Conservation (phyloP, 805 yeast genomes). For the Pichia manshurica region DNA sequence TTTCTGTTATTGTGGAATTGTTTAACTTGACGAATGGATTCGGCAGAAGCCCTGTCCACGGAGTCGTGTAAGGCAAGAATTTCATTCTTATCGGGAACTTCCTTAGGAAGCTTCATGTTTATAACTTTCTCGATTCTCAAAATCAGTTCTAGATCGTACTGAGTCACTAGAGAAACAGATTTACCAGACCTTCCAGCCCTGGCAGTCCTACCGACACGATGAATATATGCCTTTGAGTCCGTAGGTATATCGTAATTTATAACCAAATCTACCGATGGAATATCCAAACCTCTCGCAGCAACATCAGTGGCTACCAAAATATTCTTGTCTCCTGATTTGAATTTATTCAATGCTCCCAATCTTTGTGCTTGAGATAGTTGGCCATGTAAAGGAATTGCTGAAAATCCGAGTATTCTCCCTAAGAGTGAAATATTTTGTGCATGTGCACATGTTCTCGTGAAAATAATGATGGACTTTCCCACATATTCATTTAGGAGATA, state of each 20-base stretch:
- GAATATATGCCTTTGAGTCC: conserved; percentile 94
- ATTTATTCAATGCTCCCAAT: conserved; percentile 73
- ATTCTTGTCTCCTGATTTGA: conserved; percentile 63
- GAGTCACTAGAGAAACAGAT: conserved; percentile 84
- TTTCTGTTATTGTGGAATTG: conserved; percentile 42
- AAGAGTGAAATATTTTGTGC: conserved; percentile 84
- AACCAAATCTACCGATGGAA: conserved; percentile 86
- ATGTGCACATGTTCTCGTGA: conserved; percentile 93
- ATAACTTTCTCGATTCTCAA: conserved; percentile 85
- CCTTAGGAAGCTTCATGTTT: conserved; percentile 77
- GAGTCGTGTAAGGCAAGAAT: conserved; percentile 75
- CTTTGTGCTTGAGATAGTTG: conserved; percentile 82
- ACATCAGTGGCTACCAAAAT: conserved; percentile 83
- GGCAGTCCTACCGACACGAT: conserved; percentile 97
- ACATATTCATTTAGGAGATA: conserved; percentile 73
- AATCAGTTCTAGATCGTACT: conserved; percentile 86
- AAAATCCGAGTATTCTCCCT: conserved; percentile 74
- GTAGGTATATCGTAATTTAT: conserved; percentile 91
- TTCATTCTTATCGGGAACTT: conserved; percentile 68
- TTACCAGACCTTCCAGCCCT: conserved; percentile 89
- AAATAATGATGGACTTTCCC: conserved; percentile 85
- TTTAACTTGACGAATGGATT: conserved; percentile 76
- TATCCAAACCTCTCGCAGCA: conserved; percentile 95
- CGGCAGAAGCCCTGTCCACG: conserved; percentile 87
- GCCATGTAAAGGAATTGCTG: conserved; percentile 92